These are phyloP conservation scores for Haplographium delicatum DNA, from an alignment of 495 filamentous ascomycete species.

Conservation along the genomic window DNA sequence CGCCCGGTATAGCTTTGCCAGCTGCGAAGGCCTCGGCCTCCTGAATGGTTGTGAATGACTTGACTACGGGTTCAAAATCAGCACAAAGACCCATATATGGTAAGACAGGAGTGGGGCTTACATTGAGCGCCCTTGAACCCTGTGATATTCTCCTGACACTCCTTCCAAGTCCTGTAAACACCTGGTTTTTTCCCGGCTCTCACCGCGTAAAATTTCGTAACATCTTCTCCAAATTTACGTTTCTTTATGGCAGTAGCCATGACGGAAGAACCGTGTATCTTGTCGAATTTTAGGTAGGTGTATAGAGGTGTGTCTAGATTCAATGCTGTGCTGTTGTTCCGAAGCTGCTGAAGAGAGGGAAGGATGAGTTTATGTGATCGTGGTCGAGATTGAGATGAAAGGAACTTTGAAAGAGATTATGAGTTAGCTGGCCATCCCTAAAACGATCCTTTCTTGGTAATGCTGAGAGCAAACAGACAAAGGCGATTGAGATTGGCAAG, in stretches of 20 bases:
- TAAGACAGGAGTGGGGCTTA: conserved; percentile 39
- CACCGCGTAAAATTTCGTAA: conserved; percentile 85
- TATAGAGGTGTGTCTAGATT: background rate
- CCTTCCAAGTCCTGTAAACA: conserved; percentile 78
- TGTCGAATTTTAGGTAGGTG: background rate
- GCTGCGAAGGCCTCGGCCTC: conserved; percentile 76
- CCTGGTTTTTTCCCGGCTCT: conserved; percentile 71
- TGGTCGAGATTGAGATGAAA: background rate
- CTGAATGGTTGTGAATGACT: conserved; percentile 69
- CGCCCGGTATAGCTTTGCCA: conserved; percentile 43
- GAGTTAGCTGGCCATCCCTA: background rate
- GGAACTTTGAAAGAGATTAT: conserved; percentile 1
- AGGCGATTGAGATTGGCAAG: background rate
- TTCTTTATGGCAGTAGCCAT: conserved; percentile 36
- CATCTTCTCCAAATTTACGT: conserved; percentile 51
- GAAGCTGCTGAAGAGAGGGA: background rate
- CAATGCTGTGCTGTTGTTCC: background rate
- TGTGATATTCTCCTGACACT: conserved; percentile 74
- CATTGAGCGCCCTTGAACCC: conserved; percentile 83
- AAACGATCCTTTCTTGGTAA: background rate
- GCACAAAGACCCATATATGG: too few species aligned
- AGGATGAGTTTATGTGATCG: background rate
- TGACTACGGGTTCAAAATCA: too few species aligned
- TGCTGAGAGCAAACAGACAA: background rate
- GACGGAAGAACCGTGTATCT: background rate